Base-by-base conservation (phyloP, 176 grass and related monocot genomes). In the Oryza officinalis region DNA sequence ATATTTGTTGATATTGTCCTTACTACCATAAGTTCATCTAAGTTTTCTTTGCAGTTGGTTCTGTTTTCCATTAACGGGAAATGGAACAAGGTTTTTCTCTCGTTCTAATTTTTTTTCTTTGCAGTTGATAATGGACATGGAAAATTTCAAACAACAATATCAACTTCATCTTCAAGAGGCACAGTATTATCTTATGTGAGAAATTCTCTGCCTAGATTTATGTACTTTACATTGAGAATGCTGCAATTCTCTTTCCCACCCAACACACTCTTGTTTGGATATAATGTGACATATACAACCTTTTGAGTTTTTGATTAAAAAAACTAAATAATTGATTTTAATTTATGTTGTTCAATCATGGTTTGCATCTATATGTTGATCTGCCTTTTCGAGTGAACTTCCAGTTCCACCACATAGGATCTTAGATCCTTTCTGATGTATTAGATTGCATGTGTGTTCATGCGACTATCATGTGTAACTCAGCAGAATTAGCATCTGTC, bases 91-190 rank as follows among this genome's bases (percentile, higher is more conserved):
- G n/a, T 61, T 61, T 61, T 61, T 10, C 9, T 2, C 57, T 61
- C n/a, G n/a, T 25, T n/a, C n/a, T 61, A 83, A 75, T 28, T 46
- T 4, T 75, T 75, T 65, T 52, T 31, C 65, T 81, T 68, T 89
- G 83, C 92, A 94, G 92, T 83, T 94, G 80, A 94, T 94, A 82
- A 72, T 87, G 84, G 92, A 94, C 63, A 94, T 94, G 92, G 92
- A 94, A 87, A 91, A 82, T 67, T 91, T 87, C 74, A 94, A 94
- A 84, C 92, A 94, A 78, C 69, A 69, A 47, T 91, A 89, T 49
- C 89, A 79, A 26, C 83, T 84, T 70, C 20, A 91, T 77, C 86
- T 94, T 87, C 86, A 88, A 75, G 60, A 94, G 70, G 83, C 92
- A 74, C 86, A 89, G 14, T 71, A 91, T 72, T 86, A 86, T 90